Base-by-base conservation (phyloP, 179 eudicot genomes). In the Spergularia azorica region DNA sequence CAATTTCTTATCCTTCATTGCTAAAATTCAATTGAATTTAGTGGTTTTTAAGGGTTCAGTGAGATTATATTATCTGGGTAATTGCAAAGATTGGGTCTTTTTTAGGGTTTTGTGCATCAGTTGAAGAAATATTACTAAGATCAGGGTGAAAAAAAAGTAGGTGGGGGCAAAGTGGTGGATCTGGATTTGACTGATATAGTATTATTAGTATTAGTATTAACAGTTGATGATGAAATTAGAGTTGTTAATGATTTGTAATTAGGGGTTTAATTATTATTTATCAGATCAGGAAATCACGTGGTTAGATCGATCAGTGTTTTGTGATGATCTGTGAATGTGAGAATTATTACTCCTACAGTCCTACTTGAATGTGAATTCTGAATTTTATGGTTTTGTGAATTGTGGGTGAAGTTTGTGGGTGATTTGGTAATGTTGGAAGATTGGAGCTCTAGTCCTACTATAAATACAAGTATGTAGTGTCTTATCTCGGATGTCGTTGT, bases 1-100 rank as follows among this genome's bases (percentile, higher is more conserved):
- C 32, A 90, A 83, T 78, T 94, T 94, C 84, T 86, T 92, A 72
- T 80, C 88, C 77, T 79, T 82, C 82, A 79, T 82, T 54, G 61
- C 41, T 21, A 12, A 73, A 52, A 2, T 16, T 14, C 5, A 75
- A 71, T 2, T 41, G 14, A n/a, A 14, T 63, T 32, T 41, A 56
- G 6, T n/a, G 39, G 6, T 14, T 16, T 9, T 4, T 26, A 54
- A 46, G 72, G 76, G 76, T 52, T 75, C 41, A 38, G 48, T 17
- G 12, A 13, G 67, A 52, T 38, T 17, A 68, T 36, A 0, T 43
- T 2, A 15, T 54, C 16, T 69, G 58, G 65, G 76, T 50, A 21
- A 62, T 52, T 17, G 59, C 4, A 32, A 63, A 65, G 38, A 14
- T 18, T n/a, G 57, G 10, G 13, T 2, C 4, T 58, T 76, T 72